Evolutionary conservation across 495 filamentous ascomycete genomes (phyloP).

Genomic region (Massariosphaeria phaeospora): DNA sequence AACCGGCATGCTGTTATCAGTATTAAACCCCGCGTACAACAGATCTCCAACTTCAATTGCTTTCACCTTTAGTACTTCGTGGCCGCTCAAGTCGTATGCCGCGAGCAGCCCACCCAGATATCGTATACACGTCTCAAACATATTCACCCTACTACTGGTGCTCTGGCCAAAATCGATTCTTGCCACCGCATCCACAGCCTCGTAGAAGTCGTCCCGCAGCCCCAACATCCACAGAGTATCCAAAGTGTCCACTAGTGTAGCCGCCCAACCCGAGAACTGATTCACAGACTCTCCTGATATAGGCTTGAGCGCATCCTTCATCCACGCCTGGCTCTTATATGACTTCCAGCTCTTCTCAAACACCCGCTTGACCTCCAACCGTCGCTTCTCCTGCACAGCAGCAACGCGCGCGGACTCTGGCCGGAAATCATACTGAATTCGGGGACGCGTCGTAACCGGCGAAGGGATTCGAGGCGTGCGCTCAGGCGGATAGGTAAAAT

Average conservation of each 20-base stretch:
- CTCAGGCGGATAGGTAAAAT: conserved; percentile 12
- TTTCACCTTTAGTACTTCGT: conserved; percentile 34
- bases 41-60: conserved; percentile 41
- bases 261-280: conserved; percentile 60
- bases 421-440: conserved; percentile 33
- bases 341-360: conserved; percentile 37
- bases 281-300: conserved; percentile 38
- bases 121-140: conserved; percentile 42
- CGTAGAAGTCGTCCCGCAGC: conserved; percentile 54
- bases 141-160: conserved; percentile 33
- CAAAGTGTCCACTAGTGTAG: conserved; percentile 55
- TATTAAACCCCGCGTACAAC: conserved; percentile 41
- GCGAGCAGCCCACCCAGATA: conserved; percentile 40
- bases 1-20: conserved; percentile 41
- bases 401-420: conserved; percentile 19
- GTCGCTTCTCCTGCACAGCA: conserved; percentile 20
- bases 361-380: conserved; percentile 32
- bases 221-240: conserved; percentile 63
- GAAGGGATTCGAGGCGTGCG: conserved; percentile 14
- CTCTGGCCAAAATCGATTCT: conserved; percentile 52
- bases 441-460: neutral
- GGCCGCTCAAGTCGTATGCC: conserved; percentile 41
- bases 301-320: conserved; percentile 40
- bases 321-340: conserved; percentile 40
- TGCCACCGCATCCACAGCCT: conserved; percentile 51